Base-by-base conservation (phyloP, 495 filamentous ascomycete genomes). In the Hypoxylon cercidicola region DNA sequence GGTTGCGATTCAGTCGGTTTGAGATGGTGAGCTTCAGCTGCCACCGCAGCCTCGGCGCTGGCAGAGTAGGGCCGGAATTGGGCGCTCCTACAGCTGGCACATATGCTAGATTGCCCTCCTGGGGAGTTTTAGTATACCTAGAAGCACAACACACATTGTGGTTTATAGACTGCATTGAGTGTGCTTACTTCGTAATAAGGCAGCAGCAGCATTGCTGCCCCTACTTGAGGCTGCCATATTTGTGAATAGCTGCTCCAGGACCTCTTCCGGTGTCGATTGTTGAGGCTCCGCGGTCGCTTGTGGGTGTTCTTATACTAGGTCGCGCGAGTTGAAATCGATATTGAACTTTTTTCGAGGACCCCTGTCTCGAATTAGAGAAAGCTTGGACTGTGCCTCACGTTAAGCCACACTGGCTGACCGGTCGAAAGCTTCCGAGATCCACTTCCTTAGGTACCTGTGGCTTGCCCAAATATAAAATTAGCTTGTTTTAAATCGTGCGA, bases 191-290 rank as follows among this genome's bases (percentile, higher is more conserved):
- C 71, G 76, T 61, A 84, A 70, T 52, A 83, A 66, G 19, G 75
- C 73, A 48, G 77, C 71, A 48, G 73, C 72, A 56, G 74, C 65
- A 64, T 67, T 72, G 39, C 73, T 64, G 52, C 83, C 81, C 78
- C 81, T 81, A 74, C 83, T 80, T 47, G 78, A 74, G 56, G 78
- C 77, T 60, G 80, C 76, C 81, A 85, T 85, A 58, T 64, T 79
- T 51, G 64, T 56, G 37, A 49, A 57, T 54, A 65, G 32, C 25
- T 7, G 44, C 40, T 56, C 41, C 48, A 56, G 49, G 20, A 45
- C 39, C 51, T 68, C 46, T 61, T 49, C 52, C 46, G 45, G 44
- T 46, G 18, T 52, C 60, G 58, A 64, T 59, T 51, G 70, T 60
- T 51, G 59, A 56, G 58, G 48, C 41, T 65, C 62, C 44, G 41